These are phyloP conservation scores for Wickerhamomyces sp. DNA, from an alignment of 1,139 yeast genomes.

Conservation along the genomic window DNA sequence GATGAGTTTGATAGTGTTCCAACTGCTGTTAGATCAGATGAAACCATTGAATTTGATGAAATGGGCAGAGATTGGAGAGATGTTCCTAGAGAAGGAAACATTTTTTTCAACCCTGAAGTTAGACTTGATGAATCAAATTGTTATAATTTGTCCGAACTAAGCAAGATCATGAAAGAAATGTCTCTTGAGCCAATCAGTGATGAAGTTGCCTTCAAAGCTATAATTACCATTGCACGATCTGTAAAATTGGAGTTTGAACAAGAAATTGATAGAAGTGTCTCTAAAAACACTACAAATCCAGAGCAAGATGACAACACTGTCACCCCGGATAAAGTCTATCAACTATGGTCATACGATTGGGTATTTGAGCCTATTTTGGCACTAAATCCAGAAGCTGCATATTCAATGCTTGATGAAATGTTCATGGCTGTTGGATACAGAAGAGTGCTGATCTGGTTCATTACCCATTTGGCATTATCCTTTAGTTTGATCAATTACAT, in stretches of 20 bases:
- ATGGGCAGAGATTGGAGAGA: constrained; percentile 69
- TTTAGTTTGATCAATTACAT: constrained; percentile 56
- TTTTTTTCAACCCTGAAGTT: constrained; percentile 24
- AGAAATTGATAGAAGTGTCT: constrained; percentile 25
- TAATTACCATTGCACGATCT: constrained; percentile 49
- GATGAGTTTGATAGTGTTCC: constrained; percentile 21
- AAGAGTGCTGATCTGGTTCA: constrained; percentile 59
- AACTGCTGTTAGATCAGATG: constrained; percentile 34
- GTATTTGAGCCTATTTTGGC: constrained; percentile 39
- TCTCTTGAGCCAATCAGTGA: constrained; percentile 30
- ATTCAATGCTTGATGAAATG: constrained; percentile 60
- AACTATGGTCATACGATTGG: constrained; percentile 36
- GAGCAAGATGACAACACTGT: constrained; percentile 24
- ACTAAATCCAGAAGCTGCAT: constrained; percentile 42
- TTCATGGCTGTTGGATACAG: constrained; percentile 61
- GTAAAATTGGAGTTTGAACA: constrained; percentile 39
- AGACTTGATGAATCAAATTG: constrained; percentile 13
- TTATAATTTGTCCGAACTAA: constrained; percentile 31
- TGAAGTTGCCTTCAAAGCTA: constrained; percentile 36
- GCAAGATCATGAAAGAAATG: constrained; percentile 30
- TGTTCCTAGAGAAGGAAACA: constrained; percentile 55
- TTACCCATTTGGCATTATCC: constrained; percentile 53
- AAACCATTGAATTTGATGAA: constrained; percentile 46
- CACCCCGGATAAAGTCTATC: constrained; percentile 48
- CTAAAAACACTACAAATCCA: constrained; percentile 10